Percentiles rank a stretch among this genome's conserved stretches.
Conservation (phyloP, 2,329 filamentous ascomycete genomes). For the Monosporascus sp. region DNA sequence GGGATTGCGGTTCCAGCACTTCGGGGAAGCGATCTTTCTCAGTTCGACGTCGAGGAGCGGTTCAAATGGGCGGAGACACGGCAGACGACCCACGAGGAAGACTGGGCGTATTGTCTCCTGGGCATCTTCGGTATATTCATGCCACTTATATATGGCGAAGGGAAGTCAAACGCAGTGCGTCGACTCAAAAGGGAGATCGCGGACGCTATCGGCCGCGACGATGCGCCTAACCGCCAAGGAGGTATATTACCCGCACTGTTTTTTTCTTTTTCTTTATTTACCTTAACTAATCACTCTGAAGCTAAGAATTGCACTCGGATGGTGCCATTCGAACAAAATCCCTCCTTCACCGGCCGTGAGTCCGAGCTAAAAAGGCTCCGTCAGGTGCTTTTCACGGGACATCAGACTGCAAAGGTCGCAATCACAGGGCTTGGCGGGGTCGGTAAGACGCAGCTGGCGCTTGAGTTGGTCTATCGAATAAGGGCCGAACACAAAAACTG, state of each 20-base stretch:
- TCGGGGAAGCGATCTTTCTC: constrained; percentile 5
- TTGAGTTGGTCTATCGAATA: constrained; percentile 26
- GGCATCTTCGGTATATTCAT: constrained; percentile 19
- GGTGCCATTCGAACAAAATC: no score
- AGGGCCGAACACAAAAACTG: constrained; percentile 18
- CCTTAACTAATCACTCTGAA: no score
- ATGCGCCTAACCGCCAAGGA: no score
- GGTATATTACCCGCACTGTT: no score
- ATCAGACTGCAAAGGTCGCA: constrained; percentile 6
- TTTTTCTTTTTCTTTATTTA: no score
- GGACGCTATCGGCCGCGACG: no score
- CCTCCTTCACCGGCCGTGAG: no score
- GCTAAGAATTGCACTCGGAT: no score
- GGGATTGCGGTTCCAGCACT: constrained; percentile 14
- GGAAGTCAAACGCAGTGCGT: neutral
- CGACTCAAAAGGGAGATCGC: no score
- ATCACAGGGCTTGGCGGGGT: constrained; percentile 28
- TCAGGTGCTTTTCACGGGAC: neutral
- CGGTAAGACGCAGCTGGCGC: constrained; percentile 33
- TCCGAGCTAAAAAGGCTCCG: no score
- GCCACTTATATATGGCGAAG: constrained; percentile 15
- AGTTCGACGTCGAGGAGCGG: constrained; percentile 17
- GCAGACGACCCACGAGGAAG: constrained; percentile 17
- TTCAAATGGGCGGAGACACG: constrained; percentile 18
- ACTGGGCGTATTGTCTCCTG: constrained; percentile 19